A percentile compares a stretch with the other conserved stretches of the same genome.
Conservation (phyloP, 2,329 filamentous ascomycete genomes). For the Conoideocrella luteorostrata region DNA sequence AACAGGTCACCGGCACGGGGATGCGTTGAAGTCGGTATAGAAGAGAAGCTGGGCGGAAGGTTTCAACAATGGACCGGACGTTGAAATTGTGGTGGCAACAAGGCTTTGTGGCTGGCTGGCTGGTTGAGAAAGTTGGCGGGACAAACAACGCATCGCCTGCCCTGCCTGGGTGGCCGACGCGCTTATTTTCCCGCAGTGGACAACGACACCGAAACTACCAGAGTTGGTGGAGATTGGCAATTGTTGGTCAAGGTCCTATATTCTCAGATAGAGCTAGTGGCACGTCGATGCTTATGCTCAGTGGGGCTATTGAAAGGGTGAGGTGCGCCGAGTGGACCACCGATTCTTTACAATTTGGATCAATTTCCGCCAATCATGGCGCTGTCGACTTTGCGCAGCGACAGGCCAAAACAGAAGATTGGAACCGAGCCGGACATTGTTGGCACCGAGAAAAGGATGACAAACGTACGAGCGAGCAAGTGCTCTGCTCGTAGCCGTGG, state of each 20-base stretch:
- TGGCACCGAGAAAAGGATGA: background rate
- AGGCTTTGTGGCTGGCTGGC: too few species aligned
- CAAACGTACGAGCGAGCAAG: too few species aligned
- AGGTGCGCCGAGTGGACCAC: constrained; percentile 10
- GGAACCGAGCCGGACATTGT: background rate
- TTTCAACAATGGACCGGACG: background rate
- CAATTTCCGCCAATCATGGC: too few species aligned
- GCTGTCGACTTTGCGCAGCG: background rate
- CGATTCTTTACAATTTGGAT: too few species aligned
- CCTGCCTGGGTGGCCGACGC: too few species aligned
- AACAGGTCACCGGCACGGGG: too few species aligned
- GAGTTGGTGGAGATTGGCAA: constrained; percentile 16
- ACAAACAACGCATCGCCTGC: background rate
- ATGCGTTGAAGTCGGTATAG: background rate
- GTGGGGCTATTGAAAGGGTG: constrained; percentile 13
- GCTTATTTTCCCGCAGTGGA: constrained; percentile 9
- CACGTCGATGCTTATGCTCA: constrained; percentile 9
- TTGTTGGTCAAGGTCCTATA: constrained; percentile 7
- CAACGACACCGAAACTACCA: background rate
- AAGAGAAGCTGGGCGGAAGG: background rate
- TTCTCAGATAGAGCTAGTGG: constrained; percentile 11
- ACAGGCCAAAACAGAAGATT: background rate
- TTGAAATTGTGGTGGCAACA: constrained; percentile 1
- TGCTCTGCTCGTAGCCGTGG: too few species aligned
- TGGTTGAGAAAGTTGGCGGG: too few species aligned